phyloP scores from a whole-genome alignment of 2,329 filamentous ascomycete species.

The Tricladium varicosporioides region DNA sequence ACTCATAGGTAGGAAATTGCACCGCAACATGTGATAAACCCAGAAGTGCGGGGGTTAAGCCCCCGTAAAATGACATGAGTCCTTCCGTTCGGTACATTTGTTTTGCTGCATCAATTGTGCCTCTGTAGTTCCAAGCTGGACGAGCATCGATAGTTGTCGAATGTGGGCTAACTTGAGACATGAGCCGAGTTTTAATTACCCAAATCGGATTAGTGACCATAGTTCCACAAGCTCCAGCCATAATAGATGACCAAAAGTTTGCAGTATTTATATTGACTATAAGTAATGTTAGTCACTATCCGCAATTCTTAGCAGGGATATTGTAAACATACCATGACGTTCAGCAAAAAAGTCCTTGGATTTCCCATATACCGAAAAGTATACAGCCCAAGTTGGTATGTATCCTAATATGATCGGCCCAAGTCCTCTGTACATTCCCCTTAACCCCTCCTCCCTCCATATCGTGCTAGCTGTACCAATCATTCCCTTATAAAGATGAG shows the following conservation, averaged over 20 bases:
- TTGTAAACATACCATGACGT: conserved; percentile 53
- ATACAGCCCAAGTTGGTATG: conserved; percentile 96
- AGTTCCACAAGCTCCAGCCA: conserved; percentile 89
- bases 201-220: conserved; percentile 96
- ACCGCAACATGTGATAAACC: conserved; percentile 94
- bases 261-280: conserved; percentile 73
- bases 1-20: conserved; percentile 96
- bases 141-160: conserved; percentile 53
- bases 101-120: conserved; percentile 83
- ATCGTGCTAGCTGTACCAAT: conserved; percentile 84
- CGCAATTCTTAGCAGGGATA: conserved; percentile 17
- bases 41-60: conserved; percentile 85
- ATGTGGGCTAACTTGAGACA: conserved; percentile 77
- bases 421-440: conserved; percentile 88
- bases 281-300: conserved; percentile 14
- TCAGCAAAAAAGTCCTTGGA: conserved; percentile 73
- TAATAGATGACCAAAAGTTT: conserved; percentile 85
- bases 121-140: conserved; percentile 86
- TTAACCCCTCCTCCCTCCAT: conserved; percentile 81
- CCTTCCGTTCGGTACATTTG: conserved; percentile 97
- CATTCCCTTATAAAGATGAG: conserved; percentile 75
- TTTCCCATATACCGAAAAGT: conserved; percentile 93
- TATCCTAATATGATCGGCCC: conserved; percentile 95
- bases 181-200: conserved; percentile 98
- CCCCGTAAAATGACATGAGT: conserved; percentile 88